Evolutionary conservation across 1,284 basidiomycete genomes (phyloP).

Genomic region (Malassezia cuniculi): DNA sequence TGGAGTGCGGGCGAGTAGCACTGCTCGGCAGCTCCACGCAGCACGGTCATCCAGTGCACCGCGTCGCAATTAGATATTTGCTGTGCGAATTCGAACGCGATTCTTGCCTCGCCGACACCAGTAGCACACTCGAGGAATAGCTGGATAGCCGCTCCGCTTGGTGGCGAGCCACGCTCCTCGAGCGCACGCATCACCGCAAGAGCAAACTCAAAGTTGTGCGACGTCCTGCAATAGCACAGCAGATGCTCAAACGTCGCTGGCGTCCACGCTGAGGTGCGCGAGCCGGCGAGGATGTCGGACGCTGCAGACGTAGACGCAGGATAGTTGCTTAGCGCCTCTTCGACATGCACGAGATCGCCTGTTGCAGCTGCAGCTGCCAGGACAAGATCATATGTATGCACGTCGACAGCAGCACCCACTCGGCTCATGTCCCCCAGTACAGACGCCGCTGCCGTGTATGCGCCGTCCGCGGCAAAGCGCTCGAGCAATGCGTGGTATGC

Average conservation of each 20-base stretch:
- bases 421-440: neutral
- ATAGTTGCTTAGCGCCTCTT: neutral
- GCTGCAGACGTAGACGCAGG: no score
- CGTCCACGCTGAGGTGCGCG: constrained; percentile 21
- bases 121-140: constrained; percentile 14
- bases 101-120: constrained; percentile 17
- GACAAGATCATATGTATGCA: neutral
- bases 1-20: constrained; percentile 23
- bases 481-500: no score
- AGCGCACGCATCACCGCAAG: constrained; percentile 19
- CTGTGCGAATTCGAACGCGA: constrained; percentile 22
- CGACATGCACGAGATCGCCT: neutral
- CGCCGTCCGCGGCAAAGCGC: no score
- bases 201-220: constrained; percentile 23
- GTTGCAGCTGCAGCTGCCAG: constrained; percentile 1
- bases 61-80: constrained; percentile 16
- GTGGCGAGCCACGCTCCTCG: constrained; percentile 5
- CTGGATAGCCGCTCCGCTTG: constrained; percentile 13
- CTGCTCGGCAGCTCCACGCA: constrained; percentile 22
- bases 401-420: neutral
- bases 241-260: constrained; percentile 20
- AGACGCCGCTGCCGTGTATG: no score
- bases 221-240: constrained; percentile 17
- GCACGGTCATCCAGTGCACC: constrained; percentile 25
- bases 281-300: constrained; percentile 1